These are phyloP conservation scores for Rhodotorula sp. DNA, from an alignment of 1,284 basidiomycete genomes.

Conservation along the genomic window DNA sequence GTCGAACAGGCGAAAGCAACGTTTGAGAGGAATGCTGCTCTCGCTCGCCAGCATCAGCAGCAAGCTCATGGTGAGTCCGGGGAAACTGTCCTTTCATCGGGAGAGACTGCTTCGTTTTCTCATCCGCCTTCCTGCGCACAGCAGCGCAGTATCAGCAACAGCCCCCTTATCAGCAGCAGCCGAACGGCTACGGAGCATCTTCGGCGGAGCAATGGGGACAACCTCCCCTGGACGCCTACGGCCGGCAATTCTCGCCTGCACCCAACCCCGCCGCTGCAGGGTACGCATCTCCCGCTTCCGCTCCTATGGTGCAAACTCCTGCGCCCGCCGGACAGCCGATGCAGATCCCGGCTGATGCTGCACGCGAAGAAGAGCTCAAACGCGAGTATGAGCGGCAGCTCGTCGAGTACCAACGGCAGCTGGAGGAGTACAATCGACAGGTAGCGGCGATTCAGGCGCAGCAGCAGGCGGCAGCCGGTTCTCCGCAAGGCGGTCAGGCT, in stretches of 20 bases:
- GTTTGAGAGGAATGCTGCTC: slow-evolving; percentile 42
- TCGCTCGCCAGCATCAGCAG: background rate
- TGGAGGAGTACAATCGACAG: slow-evolving; percentile 31
- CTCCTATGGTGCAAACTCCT: slow-evolving; percentile 3
- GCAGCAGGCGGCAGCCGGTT: background rate
- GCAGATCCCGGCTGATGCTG: too few species aligned
- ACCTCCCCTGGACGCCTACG: slow-evolving; percentile 4
- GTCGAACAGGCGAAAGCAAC: slow-evolving; percentile 44
- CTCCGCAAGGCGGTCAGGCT: background rate
- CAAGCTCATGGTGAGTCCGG: too few species aligned
- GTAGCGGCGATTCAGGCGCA: slow-evolving; percentile 16
- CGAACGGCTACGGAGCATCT: slow-evolving; percentile 8
- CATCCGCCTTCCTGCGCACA: too few species aligned
- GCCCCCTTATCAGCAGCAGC: background rate
- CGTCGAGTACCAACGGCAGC: slow-evolving; percentile 30
- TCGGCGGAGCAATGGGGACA: slow-evolving; percentile 5
- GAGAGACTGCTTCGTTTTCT: too few species aligned
- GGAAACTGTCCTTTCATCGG: too few species aligned
- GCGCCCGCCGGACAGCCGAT: background rate
- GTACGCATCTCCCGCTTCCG: background rate
- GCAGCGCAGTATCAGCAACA: slow-evolving; percentile 1
- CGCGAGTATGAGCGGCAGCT: slow-evolving; percentile 32
- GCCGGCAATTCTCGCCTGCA: background rate
- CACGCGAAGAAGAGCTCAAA: slow-evolving; percentile 24
- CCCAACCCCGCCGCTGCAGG: background rate